Conservation (phyloP, 1,139 yeast genomes). For the Suhomyces yuchorum region DNA sequence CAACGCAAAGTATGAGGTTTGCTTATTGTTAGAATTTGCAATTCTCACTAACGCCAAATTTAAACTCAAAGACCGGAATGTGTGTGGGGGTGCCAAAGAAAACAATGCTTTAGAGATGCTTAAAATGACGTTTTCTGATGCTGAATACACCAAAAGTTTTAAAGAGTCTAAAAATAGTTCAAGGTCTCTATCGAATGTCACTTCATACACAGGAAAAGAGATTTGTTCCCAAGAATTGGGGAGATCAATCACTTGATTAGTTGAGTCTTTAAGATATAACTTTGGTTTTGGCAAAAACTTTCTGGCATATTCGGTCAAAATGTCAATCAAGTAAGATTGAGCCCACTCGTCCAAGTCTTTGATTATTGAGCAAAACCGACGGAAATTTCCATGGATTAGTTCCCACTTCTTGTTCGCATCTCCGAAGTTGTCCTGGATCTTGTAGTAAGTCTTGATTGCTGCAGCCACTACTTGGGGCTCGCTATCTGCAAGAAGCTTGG, state of each 20-base stretch:
- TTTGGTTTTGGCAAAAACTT: conserved; percentile 58
- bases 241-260: conserved; percentile 33
- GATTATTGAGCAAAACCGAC: conserved; percentile 59
- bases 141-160: conserved; percentile 46
- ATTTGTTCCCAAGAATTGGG: conserved; percentile 39
- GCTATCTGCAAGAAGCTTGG: conserved; percentile 61
- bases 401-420: conserved; percentile 52
- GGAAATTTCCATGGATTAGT: conserved; percentile 69
- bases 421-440: conserved; percentile 33
- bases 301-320: conserved; percentile 68
- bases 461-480: conserved; percentile 69
- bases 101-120: conserved; percentile 58
- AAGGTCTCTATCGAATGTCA: conserved; percentile 57
- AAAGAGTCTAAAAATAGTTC: conserved; percentile 52
- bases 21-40: conserved; percentile 32
- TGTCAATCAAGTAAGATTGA: conserved; percentile 61
- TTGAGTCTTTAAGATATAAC: conserved; percentile 28
- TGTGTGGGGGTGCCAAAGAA: conserved; percentile 55
- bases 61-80: conserved; percentile 49
- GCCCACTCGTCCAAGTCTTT: conserved; percentile 73
- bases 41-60: conserved; percentile 53
- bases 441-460: conserved; percentile 60
- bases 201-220: conserved; percentile 38
- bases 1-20: conserved; percentile 40
- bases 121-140: conserved; percentile 65